Evolutionary conservation across 2,329 filamentous ascomycete genomes (phyloP).

Genomic region (Trichoderma cornu-damae): DNA sequence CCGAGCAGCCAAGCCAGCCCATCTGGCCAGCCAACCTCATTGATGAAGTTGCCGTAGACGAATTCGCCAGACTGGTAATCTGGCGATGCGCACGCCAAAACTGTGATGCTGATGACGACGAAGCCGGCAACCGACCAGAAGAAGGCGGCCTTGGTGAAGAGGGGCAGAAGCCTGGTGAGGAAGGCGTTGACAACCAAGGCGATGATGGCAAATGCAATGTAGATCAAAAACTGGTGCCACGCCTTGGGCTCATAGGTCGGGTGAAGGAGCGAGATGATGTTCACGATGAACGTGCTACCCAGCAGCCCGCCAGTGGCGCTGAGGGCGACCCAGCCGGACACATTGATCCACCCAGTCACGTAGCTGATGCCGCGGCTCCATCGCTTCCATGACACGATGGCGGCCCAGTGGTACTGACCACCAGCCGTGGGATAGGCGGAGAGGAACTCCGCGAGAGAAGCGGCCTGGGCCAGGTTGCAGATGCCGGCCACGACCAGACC

Average conservation of each 20-base stretch:
- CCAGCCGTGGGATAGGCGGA: conserved; percentile 57
- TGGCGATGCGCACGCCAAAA: conserved; percentile 60
- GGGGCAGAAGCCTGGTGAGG: conserved; percentile 50
- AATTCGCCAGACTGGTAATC: conserved; percentile 59
- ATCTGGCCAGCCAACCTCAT: conserved; percentile 64
- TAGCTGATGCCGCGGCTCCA: conserved; percentile 62
- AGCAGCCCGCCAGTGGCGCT: conserved; percentile 64
- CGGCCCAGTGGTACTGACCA: conserved; percentile 69
- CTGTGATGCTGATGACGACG: conserved; percentile 62
- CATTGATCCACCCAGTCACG: conserved; percentile 68
- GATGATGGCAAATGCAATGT: conserved; percentile 57
- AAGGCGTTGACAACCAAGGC: conserved; percentile 63
- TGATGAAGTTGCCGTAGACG: conserved; percentile 64
- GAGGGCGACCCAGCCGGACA: conserved; percentile 66
- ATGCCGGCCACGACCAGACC: conserved; percentile 57
- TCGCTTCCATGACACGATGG: conserved; percentile 54
- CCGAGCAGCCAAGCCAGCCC: conserved; percentile 56
- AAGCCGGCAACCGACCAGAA: conserved; percentile 68
- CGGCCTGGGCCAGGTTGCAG: conserved; percentile 65
- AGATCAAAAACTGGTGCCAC: conserved; percentile 72
- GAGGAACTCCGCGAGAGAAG: conserved; percentile 66
- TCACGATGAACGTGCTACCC: conserved; percentile 61
- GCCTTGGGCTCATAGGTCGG: conserved; percentile 50
- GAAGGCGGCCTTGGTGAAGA: conserved; percentile 64
- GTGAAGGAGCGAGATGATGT: conserved; percentile 58